Evolutionary conservation across 257 asterid species (phyloP).

Genomic region (Rhazya stricta): DNA sequence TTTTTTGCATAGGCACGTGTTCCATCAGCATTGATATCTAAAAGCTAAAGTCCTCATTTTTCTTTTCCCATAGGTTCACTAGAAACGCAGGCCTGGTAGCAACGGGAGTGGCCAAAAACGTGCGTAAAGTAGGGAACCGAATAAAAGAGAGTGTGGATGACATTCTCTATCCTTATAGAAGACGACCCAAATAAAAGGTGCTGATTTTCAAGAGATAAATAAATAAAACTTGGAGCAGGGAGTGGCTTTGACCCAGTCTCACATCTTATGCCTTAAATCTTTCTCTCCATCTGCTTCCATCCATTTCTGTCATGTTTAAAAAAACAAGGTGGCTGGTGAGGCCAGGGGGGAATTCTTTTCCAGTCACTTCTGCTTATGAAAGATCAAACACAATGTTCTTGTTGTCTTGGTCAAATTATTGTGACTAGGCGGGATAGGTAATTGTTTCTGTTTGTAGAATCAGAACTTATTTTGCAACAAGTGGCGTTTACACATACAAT

Average conservation of each 20-base stretch:
- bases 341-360: slow-evolving; percentile 3
- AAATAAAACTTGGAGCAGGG: slow-evolving; percentile 3
- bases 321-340: not conserved
- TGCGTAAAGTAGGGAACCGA: slow-evolving; percentile 61
- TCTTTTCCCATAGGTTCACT: slow-evolving; percentile 41
- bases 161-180: slow-evolving; percentile 51
- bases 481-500: not conserved
- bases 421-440: not conserved
- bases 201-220: slow-evolving; percentile 4
- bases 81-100: slow-evolving; percentile 81
- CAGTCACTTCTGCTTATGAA: not conserved
- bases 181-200: slow-evolving; percentile 56
- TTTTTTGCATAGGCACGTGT: not conserved
- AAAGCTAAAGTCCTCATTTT: not conserved
- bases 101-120: slow-evolving; percentile 69
- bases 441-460: not conserved
- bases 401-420: not conserved
- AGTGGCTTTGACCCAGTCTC: not conserved
- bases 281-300: not conserved
- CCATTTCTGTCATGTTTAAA: not conserved
- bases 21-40: not conserved
- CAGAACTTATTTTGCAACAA: too few species aligned
- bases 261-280: not conserved
- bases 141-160: slow-evolving; percentile 58
- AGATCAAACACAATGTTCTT: not conserved